A percentile compares a stretch with the other conserved stretches of the same genome.
Conservation (phyloP, 1,284 basidiomycete genomes). For the Cutaneotrichosporon sp. region DNA sequence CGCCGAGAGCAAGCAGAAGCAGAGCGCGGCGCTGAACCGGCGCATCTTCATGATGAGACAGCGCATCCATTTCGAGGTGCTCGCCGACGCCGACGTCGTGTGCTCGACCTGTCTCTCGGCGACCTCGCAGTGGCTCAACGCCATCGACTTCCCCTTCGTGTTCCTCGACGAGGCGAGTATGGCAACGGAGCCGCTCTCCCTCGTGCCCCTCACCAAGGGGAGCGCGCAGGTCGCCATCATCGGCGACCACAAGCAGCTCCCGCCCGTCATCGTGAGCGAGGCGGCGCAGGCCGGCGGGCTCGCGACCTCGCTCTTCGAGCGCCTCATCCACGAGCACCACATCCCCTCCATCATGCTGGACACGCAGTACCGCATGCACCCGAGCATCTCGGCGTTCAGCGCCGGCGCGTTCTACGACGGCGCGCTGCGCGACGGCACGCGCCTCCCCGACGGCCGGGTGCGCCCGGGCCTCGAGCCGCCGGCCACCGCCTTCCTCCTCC, state of each 20-base stretch:
- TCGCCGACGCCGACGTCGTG: constrained; percentile 71
- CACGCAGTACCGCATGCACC: constrained; percentile 94
- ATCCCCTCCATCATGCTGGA: constrained; percentile 86
- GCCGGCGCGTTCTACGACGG: constrained; percentile 77
- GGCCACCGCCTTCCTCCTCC: constrained; percentile 54
- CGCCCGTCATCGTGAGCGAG: constrained; percentile 77
- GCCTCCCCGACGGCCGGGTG: constrained; percentile 61
- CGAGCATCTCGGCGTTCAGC: constrained; percentile 81
- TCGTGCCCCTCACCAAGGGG: constrained; percentile 86
- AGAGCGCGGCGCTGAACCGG: constrained; percentile 56
- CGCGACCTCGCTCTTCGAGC: constrained; percentile 81
- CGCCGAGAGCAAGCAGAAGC: constrained; percentile 42
- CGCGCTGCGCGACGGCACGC: constrained; percentile 70
- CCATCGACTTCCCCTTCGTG: constrained; percentile 86
- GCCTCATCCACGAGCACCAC: constrained; percentile 71
- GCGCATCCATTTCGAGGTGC: constrained; percentile 57
- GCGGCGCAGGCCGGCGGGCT: constrained; percentile 71
- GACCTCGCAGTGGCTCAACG: constrained; percentile 56
- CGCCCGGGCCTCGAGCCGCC: constrained; percentile 62
- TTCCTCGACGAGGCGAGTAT: constrained; percentile 94
- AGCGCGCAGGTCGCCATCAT: constrained; percentile 82
- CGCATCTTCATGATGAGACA: constrained; percentile 31
- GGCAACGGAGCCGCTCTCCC: constrained; percentile 87
- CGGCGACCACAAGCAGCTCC: constrained; percentile 96
- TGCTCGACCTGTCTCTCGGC: constrained; percentile 81